Evolutionary conservation across 129 eudicot species (phyloP), one percentile per base, ranked within the genome.

Genomic region (Lonicera japonica): DNA sequence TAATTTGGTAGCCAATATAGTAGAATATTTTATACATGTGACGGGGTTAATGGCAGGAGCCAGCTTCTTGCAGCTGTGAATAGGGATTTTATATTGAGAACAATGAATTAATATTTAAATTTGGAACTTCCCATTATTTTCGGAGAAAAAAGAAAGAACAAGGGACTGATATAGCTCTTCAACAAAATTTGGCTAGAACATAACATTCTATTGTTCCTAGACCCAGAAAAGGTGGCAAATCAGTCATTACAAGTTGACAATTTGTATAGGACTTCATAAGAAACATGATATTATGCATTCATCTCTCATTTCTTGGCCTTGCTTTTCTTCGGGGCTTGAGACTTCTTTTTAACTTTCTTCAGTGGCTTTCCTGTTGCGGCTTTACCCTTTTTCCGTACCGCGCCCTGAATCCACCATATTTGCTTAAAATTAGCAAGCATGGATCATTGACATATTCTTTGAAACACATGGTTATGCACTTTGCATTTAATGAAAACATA

Each of bases 291-390:
- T n/a, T 17, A 52, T 20, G 5, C 36, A 47, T 34, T 15, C 69
- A 41, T 68, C 56, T 57, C 71, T 87, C 79, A 92, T 79, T 85
- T 87, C 81, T 80, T 92, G 47, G 78, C 24, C 83, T 85, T 92
- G 80, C 78, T 78, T 82, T 80, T 92, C 80, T 84, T 84, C 5
- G 83, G 57, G 63, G 70, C 86, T 60, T 84, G 94, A 66, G 94
- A 62, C 78, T 87, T 92, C 83, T 77, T 84, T 73, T 70, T 83
- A n/a, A 61, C 75, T 75, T 81, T 92, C 86, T 83, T 92, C 46
- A 77, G 56, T 25, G 79, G 82, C 86, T 87, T 87, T 51, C 69
- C 87, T 67, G 63, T 87, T 25, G 73, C 76, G 39, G 77, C 63
- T 69, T 84, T 91, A 24, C 79, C 84, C 82, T 87, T 92, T 70